Evolutionary conservation across 2,329 filamentous ascomycete genomes (phyloP).

Genomic region (Aphanoascus verrucosus): DNA sequence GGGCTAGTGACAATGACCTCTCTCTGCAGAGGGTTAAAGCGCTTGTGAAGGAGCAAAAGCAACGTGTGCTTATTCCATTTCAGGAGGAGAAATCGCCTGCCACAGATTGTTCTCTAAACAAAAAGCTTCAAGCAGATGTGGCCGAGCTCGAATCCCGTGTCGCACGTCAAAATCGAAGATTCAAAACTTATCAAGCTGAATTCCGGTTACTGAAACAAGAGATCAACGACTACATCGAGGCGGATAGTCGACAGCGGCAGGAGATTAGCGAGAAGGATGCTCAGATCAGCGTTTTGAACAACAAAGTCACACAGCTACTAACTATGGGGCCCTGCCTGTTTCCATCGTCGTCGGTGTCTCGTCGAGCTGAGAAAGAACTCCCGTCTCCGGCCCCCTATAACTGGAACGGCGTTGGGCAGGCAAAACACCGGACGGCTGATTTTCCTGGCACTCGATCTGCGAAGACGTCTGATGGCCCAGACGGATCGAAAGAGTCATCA

Average conservation of each 20-base stretch:
- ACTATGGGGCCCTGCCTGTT: conserved; percentile 13
- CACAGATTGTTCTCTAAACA: conserved; percentile 1
- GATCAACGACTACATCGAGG: conserved; percentile 37
- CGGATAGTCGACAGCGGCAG: conserved; percentile 22
- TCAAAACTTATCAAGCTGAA: conserved; percentile 37
- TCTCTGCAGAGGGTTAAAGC: conserved; percentile 3
- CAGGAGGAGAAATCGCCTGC: background rate
- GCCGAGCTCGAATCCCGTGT: conserved; percentile 8
- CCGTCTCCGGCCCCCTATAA: conserved; percentile 10
- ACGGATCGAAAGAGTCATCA: background rate
- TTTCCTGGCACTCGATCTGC: background rate
- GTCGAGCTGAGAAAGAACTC: conserved; percentile 12
- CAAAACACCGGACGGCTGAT: background rate
- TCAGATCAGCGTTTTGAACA: conserved; percentile 23
- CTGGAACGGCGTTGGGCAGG: background rate
- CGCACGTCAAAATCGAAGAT: conserved; percentile 12
- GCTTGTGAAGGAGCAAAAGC: conserved; percentile 8
- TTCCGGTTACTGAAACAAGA: conserved; percentile 42
- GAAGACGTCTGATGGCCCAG: background rate
- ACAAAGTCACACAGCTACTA: conserved; percentile 19
- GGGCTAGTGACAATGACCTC: conserved; percentile 1
- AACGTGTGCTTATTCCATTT: background rate
- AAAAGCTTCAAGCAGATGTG: conserved; percentile 5
- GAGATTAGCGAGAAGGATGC: conserved; percentile 19
- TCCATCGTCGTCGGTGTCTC: background rate